Percentiles rank a stretch among this genome's conserved stretches.
Conservation (phyloP, 108 stramenopile genomes). For the Stephanodiscus triporus region DNA sequence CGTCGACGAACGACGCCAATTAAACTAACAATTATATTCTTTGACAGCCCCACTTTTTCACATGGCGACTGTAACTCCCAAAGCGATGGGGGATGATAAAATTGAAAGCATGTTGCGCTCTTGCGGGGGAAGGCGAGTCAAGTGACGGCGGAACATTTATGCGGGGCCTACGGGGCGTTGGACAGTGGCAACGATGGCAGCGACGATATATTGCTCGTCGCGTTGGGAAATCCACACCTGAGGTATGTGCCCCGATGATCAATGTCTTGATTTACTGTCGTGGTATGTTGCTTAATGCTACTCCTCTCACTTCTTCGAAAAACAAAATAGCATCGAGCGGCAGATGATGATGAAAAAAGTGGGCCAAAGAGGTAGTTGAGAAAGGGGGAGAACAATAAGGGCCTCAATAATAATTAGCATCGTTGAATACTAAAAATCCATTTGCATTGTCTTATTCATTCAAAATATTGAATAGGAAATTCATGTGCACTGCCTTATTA, state of each 20-base stretch:
- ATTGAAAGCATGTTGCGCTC: slow-evolving; percentile 25
- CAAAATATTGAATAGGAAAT: too few relatives aligned
- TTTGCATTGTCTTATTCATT: too few relatives aligned
- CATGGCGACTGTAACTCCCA: slow-evolving; percentile 78
- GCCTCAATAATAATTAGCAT: too few relatives aligned
- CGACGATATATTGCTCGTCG: slow-evolving; percentile 60
- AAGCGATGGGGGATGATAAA: slow-evolving; percentile 45
- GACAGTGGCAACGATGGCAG: slow-evolving; percentile 25
- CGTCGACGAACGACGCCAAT: too few relatives aligned
- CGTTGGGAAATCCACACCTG: slow-evolving; percentile 85
- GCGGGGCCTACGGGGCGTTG: slow-evolving; percentile 27
- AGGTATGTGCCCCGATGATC: neutral
- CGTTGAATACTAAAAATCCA: too few relatives aligned
- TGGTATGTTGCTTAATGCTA: too few relatives aligned
- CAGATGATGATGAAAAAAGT: too few relatives aligned
- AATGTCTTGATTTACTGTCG: neutral
- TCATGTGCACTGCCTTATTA: too few relatives aligned
- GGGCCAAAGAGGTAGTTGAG: too few relatives aligned
- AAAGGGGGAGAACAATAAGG: too few relatives aligned
- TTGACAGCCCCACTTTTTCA: slow-evolving; percentile 74
- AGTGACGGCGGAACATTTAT: slow-evolving; percentile 36
- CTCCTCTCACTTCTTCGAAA: too few relatives aligned
- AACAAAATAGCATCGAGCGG: slow-evolving; percentile 40
- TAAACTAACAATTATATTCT: neutral
- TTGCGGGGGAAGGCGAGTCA: slow-evolving; percentile 13